These are phyloP conservation scores for Flueggea neowawraea DNA, from an alignment of 441 rosid genomes.

Conservation along the genomic window DNA sequence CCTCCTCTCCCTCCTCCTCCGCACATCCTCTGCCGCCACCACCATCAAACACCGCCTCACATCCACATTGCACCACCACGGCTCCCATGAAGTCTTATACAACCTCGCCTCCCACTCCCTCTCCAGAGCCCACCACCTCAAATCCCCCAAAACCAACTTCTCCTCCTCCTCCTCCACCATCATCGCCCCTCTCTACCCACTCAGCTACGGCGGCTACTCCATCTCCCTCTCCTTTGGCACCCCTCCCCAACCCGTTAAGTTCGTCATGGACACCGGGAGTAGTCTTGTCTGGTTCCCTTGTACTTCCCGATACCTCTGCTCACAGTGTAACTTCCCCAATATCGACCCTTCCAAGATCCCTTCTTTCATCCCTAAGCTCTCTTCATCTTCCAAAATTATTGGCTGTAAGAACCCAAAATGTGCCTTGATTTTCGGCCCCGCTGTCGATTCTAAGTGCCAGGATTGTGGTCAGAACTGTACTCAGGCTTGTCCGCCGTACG, in stretches of 20 bases:
- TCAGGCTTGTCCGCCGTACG: constrained; percentile 59
- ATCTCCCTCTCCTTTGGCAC: constrained; percentile 69
- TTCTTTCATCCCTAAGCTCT: constrained; percentile 43
- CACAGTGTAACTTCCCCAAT: constrained; percentile 26
- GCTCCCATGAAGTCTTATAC: constrained; percentile 33
- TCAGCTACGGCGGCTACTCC: constrained; percentile 78
- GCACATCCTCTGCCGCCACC: constrained; percentile 19
- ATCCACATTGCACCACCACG: constrained; percentile 24
- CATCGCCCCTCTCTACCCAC: constrained; percentile 45
- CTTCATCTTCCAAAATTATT: constrained; percentile 53
- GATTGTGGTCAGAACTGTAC: constrained; percentile 53
- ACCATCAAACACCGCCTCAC: constrained; percentile 41
- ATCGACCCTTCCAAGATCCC: constrained; percentile 38
- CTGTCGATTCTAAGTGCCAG: constrained; percentile 37
- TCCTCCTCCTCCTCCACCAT: constrained; percentile 19
- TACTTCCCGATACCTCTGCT: constrained; percentile 68
- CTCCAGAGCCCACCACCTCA: constrained; percentile 66
- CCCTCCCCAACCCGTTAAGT: constrained; percentile 53
- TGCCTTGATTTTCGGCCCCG: constrained; percentile 43
- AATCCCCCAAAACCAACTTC: constrained; percentile 23
- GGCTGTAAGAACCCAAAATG: constrained; percentile 79
- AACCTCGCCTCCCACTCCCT: constrained; percentile 49
- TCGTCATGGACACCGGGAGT: constrained; percentile 78
- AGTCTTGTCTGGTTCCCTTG: constrained; percentile 91
- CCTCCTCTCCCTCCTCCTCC: constrained; percentile 4